Evolutionary conservation across 2,329 filamentous ascomycete species (phyloP).

Genomic region (Lecanosticta acicola): DNA sequence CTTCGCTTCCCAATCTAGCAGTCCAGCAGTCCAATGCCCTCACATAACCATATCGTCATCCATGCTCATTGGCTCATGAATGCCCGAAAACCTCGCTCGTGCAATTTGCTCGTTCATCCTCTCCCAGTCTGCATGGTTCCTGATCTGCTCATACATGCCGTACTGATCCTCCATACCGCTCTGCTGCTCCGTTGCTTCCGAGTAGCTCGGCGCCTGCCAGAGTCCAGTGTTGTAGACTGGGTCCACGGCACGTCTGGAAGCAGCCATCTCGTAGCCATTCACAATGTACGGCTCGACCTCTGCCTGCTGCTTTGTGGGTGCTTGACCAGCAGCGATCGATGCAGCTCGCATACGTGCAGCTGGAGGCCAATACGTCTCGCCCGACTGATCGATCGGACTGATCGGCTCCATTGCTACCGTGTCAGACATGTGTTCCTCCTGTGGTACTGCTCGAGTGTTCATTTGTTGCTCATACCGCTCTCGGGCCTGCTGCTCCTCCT

Average conservation of each 20-base stretch:
- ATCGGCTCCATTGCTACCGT: conserved; percentile 26
- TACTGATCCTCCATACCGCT: conserved; percentile 62
- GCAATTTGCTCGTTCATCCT: conserved; percentile 20
- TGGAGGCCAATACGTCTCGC: too few species aligned
- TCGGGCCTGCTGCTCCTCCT: conserved; percentile 52
- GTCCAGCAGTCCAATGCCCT: neutral
- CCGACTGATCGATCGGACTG: conserved; percentile 22
- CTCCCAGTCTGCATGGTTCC: conserved; percentile 47
- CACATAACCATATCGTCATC: conserved; percentile 31
- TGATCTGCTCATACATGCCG: conserved; percentile 53
- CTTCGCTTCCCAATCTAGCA: neutral
- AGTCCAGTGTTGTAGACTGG: conserved; percentile 55
- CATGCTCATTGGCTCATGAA: conserved; percentile 11
- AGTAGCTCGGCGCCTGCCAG: conserved; percentile 36
- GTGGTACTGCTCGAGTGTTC: conserved; percentile 12
- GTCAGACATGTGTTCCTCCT: conserved; percentile 25
- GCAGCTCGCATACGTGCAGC: conserved; percentile 27
- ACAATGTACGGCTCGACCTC: conserved; percentile 74
- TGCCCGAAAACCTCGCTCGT: conserved; percentile 14
- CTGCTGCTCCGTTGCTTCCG: conserved; percentile 35
- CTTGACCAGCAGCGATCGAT: conserved; percentile 21
- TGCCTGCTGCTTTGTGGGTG: conserved; percentile 19
- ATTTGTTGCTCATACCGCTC: conserved; percentile 49
- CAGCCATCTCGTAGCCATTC: conserved; percentile 67
- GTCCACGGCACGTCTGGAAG: conserved; percentile 59